These are phyloP conservation scores for Endothia cerciana DNA, from an alignment of 2,329 filamentous ascomycete species.

Conservation along the genomic window DNA sequence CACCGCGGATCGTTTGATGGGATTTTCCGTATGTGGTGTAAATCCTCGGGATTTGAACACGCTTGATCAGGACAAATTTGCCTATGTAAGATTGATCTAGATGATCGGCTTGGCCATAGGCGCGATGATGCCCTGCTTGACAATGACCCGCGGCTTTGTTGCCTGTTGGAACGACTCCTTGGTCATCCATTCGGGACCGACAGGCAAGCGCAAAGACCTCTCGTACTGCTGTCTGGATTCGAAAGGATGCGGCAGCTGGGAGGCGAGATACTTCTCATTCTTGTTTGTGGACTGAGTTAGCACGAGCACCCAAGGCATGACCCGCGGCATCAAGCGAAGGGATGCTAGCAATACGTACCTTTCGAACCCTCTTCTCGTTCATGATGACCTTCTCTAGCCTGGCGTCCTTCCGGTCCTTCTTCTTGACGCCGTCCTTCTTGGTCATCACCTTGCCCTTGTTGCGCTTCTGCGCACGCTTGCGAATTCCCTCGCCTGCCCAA, in stretches of 20 bases:
- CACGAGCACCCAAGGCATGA: slow-evolving; percentile 27
- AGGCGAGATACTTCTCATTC: slow-evolving; percentile 87
- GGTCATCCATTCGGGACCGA: slow-evolving; percentile 95
- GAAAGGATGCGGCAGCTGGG: slow-evolving; percentile 84
- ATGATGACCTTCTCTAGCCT: slow-evolving; percentile 86
- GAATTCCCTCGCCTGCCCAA: slow-evolving; percentile 86
- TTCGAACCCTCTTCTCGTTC: slow-evolving; percentile 87
- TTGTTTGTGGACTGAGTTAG: slow-evolving; percentile 39
- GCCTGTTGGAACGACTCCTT: slow-evolving; percentile 90
- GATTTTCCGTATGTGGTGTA: background rate
- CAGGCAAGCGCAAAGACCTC: slow-evolving; percentile 79
- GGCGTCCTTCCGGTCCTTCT: slow-evolving; percentile 77
- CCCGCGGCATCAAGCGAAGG: background rate
- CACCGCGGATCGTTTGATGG: background rate
- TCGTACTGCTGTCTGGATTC: slow-evolving; percentile 90
- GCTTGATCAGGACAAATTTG: background rate
- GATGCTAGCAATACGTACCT: slow-evolving; percentile 57
- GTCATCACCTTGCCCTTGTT: slow-evolving; percentile 68
- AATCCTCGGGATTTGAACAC: background rate
- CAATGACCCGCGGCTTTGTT: slow-evolving; percentile 85
- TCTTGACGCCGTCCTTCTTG: slow-evolving; percentile 70
- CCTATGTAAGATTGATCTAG: slow-evolving; percentile 3
- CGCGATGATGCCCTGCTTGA: slow-evolving; percentile 89
- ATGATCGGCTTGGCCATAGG: slow-evolving; percentile 78
- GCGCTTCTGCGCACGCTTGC: slow-evolving; percentile 67